Base-by-base conservation (phyloP, 2,329 filamentous ascomycete genomes). In the Xylaria sp. region DNA sequence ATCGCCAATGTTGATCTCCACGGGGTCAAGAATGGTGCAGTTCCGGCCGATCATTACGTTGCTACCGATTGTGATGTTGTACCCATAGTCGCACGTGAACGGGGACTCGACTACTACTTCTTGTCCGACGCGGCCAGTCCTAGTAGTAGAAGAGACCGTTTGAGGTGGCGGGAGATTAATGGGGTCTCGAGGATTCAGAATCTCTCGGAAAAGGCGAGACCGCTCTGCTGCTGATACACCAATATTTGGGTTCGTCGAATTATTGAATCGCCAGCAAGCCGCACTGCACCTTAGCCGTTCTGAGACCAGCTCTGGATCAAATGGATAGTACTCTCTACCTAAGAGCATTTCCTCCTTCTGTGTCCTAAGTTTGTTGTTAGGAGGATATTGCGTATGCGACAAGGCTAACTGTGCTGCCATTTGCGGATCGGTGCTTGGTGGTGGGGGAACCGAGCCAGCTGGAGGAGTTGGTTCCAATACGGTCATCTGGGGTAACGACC, bases 11-110 rank as follows among this genome's bases (percentile, higher is more conserved):
- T 85, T 89, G 68, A 98, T 92, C 71, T 90, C 86, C 77, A 90
- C 92, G n/a, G 94, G 90, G 78, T 99, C 96, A 64, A 94, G 89
- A 76, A 98, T 91, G 30, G 90, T 90, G 79, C 94, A 98, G 75
- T 93, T 92, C 64, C 92, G 88, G 19, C 92, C 93, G 72, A 99
- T 92, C 64, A 90, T 88, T 2, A 97, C 93, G 71, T 96, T 90
- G 73, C 94, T 91, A 12, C 93, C 94, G 72, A 99, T 92, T 56
- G 88, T 87, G 74, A 98, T 92, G 79, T 99, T 98, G 82, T 97
- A 98, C 0, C 96, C 96, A 76, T 98, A 98, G 76, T 98, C 94
- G 78, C 95, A 98, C 55, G 86, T 90, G 79, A 99, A 98, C 0
- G 95, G 95, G 2, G 92, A 89, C 75, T 97, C 93, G 30, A 99